Evolutionary conservation across 2,329 filamentous ascomycete genomes (phyloP).

Genomic region (Podosphaera leucotricha): DNA sequence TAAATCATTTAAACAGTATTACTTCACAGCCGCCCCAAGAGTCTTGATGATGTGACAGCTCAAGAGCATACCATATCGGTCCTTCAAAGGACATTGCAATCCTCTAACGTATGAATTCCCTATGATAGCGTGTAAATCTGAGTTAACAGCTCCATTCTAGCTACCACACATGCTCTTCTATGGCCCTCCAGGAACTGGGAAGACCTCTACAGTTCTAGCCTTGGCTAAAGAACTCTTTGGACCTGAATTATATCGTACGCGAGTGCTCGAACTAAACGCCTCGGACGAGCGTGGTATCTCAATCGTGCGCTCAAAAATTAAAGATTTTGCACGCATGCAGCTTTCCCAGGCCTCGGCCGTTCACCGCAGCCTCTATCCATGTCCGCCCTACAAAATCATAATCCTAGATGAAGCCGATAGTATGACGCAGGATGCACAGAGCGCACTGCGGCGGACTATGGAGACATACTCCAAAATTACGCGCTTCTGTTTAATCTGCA

Average conservation of each 20-base stretch:
- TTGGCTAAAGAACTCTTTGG: slow-evolving; percentile 95
- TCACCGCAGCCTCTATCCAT: slow-evolving; percentile 55
- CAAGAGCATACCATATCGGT: slow-evolving; percentile 95
- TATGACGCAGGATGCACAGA: slow-evolving; percentile 97
- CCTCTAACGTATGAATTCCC: slow-evolving; percentile 46
- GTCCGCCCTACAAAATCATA: slow-evolving; percentile 96
- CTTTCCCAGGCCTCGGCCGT: slow-evolving; percentile 52
- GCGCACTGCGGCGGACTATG: slow-evolving; percentile 82
- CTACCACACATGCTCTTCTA: slow-evolving; percentile 99
- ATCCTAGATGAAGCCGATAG: slow-evolving; percentile 95
- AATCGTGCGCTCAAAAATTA: slow-evolving; percentile 94
- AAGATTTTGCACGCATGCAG: slow-evolving; percentile 91
- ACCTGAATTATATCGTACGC: slow-evolving; percentile 72
- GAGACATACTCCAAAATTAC: slow-evolving; percentile 95
- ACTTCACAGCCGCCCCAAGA: slow-evolving; percentile 57
- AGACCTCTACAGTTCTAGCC: slow-evolving; percentile 92
- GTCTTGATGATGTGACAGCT: slow-evolving; percentile 78
- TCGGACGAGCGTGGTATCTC: slow-evolving; percentile 95
- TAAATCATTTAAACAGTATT: slow-evolving; percentile 9
- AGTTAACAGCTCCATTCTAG: slow-evolving; percentile 17
- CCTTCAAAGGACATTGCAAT: slow-evolving; percentile 77
- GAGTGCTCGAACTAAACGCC: slow-evolving; percentile 97
- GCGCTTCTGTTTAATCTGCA: slow-evolving; percentile 90
- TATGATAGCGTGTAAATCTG: neutral
- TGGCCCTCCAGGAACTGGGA: slow-evolving; percentile 87